phyloP scores from a whole-genome alignment of 2,329 filamentous ascomycete species.

The Cadophora gregata region DNA sequence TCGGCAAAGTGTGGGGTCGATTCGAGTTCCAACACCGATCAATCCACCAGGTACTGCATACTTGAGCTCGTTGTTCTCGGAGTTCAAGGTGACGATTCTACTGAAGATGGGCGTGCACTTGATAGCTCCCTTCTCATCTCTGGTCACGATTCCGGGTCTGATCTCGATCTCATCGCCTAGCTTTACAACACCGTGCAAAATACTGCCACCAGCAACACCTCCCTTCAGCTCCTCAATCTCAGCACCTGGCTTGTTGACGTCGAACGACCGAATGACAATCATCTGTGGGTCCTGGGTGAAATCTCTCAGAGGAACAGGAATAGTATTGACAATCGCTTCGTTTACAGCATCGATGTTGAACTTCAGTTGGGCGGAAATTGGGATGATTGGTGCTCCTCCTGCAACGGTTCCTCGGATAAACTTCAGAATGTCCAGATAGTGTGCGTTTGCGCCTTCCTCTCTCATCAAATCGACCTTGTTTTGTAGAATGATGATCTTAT shows the following conservation, averaged over 20 bases:
- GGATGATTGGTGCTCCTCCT: conserved; percentile 92
- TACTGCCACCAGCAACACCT: conserved; percentile 96
- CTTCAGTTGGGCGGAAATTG: conserved; percentile 96
- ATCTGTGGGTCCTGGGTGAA: conserved; percentile 94
- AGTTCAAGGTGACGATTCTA: conserved; percentile 92
- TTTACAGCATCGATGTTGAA: conserved; percentile 99
- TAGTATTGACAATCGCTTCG: conserved; percentile 93
- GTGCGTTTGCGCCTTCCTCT: conserved; percentile 89
- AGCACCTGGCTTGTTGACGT: conserved; percentile 99
- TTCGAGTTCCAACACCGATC: conserved; percentile 96
- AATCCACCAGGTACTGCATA: conserved; percentile 97
- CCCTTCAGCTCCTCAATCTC: conserved; percentile 99
- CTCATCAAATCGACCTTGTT: conserved; percentile 99
- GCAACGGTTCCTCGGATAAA: conserved; percentile 98
- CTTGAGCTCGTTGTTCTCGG: conserved; percentile 97
- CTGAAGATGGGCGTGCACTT: conserved; percentile 98
- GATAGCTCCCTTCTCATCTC: conserved; percentile 90
- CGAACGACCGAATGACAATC: conserved; percentile 99
- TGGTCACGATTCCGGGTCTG: conserved; percentile 95
- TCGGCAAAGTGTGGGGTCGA: conserved; percentile 97
- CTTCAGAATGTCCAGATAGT: conserved; percentile 97
- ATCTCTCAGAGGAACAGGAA: conserved; percentile 89
- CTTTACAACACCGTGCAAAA: conserved; percentile 95
- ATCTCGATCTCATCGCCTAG: conserved; percentile 98
- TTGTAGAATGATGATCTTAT: conserved; percentile 99